Base-by-base conservation (phyloP, 2,329 filamentous ascomycete species). In the Botrytis sinoallii region DNA sequence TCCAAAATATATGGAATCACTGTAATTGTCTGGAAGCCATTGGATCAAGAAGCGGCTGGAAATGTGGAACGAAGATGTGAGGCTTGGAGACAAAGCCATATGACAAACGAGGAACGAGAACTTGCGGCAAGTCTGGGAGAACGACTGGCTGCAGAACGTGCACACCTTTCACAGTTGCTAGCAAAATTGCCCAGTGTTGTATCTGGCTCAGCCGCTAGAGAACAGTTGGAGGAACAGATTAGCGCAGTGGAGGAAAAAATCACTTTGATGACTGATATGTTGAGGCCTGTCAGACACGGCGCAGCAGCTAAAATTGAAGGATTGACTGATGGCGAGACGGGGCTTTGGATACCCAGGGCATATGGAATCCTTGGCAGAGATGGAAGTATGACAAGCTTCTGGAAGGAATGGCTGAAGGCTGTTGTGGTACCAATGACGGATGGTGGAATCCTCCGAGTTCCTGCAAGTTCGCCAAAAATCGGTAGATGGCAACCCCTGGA, bases 301-400 rank as follows among this genome's bases (percentile, higher is more conserved):
- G 96, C 96, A 63, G 95, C 96, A 44, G 95, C 95, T 69, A 98
- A 97, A 84, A 99, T 99, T 75, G 96, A 99, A 81, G 96, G 96
- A 32, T 86, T 99, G 75, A 98, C 95, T 0, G 93, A 97, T 77
- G 95, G 95, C 61, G 96, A 98, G 81, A 98, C 94, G 71, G 96
- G 95, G 3, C 90, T 98, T 75, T 99, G 96, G 96, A 94, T 94
- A 69, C 96, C 96, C 29, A 89, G 96, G 76, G 94, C 95, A 1
- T 99, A 97, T 81, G 96, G 96, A 74, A 91, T 99, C 75, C 86
- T 99, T 75, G 96, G 96, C 48, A 89, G 93, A 75, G 96, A 99
- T 81, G 87, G 87, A 20, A 91, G 90, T 75, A 88, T 97, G 83
- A 94, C 95, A 76, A 89, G 90, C 46, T 98, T 99, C 84, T 99